Percentiles rank a stretch among this genome's conserved stretches.
These are phyloP conservation scores for Alternaria triticina DNA, from an alignment of 2,329 filamentous ascomycete species.

Conservation along the genomic window DNA sequence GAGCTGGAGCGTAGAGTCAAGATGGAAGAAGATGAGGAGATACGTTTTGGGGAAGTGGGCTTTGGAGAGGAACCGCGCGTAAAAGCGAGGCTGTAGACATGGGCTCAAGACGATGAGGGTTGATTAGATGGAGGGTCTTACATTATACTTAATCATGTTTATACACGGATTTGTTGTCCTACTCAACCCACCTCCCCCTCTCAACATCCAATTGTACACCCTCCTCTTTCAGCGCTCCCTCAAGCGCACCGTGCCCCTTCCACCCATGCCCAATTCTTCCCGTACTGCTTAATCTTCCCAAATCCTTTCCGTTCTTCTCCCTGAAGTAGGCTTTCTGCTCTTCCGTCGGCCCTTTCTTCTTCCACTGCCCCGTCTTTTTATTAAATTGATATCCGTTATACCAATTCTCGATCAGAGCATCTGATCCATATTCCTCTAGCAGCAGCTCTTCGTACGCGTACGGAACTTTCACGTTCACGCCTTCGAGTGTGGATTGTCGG, in stretches of 20 bases:
- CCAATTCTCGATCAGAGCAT: constrained; percentile 54
- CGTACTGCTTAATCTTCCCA: neutral
- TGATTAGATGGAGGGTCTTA: neutral
- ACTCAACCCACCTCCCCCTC: neutral
- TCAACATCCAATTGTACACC: neutral
- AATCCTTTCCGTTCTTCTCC: constrained; percentile 1
- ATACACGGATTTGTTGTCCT: neutral
- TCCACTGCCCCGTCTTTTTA: constrained; percentile 35
- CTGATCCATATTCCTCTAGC: constrained; percentile 61
- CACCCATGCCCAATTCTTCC: constrained; percentile 1
- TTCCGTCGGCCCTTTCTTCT: neutral
- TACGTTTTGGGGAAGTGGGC: neutral
- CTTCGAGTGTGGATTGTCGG: constrained; percentile 61
- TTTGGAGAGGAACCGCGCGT: neutral
- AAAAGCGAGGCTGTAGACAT: neutral
- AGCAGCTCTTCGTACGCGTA: constrained; percentile 63
- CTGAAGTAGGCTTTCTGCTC: neutral
- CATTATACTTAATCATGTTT: neutral
- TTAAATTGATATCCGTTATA: constrained; percentile 56
- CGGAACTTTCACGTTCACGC: constrained; percentile 60
- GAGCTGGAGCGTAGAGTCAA: constrained; percentile 23
- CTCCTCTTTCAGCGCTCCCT: neutral
- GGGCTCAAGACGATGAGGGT: neutral
- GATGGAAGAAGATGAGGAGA: neutral
- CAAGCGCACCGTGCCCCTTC: neutral